Percentiles rank a stretch among this genome's conserved stretches.
Conservation (phyloP, 495 filamentous ascomycete genomes). For the Trichoderma virens region DNA sequence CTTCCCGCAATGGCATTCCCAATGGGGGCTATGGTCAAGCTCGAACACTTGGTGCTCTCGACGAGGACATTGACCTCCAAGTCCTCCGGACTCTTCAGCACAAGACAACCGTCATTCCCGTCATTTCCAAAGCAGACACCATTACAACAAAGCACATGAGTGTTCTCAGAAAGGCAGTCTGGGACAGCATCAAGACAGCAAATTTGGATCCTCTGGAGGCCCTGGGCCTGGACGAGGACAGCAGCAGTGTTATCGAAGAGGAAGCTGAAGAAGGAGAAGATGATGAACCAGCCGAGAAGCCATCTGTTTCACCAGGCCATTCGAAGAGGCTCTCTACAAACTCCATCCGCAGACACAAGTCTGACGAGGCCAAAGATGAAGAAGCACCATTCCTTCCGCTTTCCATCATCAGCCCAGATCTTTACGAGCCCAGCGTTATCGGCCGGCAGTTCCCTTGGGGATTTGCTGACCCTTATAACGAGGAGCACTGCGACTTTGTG, state of each 20-base stretch:
- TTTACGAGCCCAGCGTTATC: conserved; percentile 68
- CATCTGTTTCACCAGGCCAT: conserved; percentile 26
- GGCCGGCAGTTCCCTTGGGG: conserved; percentile 94
- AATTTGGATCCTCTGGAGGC: conserved; percentile 86
- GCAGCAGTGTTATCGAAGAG: conserved; percentile 44
- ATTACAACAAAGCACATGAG: conserved; percentile 89
- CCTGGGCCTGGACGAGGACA: conserved; percentile 68
- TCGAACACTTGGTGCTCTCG: conserved; percentile 59
- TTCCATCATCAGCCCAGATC: conserved; percentile 89
- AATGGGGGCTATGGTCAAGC: conserved; percentile 34
- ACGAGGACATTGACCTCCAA: conserved; percentile 85
- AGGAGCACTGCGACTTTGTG: conserved; percentile 90
- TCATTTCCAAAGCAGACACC: conserved; percentile 95
- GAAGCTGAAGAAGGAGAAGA: conserved; percentile 19
- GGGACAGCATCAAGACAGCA: conserved; percentile 74
- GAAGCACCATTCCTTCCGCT: conserved; percentile 64
- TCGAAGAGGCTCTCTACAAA: conserved; percentile 41
- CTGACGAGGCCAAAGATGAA: conserved; percentile 25
- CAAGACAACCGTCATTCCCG: conserved; percentile 92
- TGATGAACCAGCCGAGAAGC: conserved; percentile 22
- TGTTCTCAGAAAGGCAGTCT: conserved; percentile 86
- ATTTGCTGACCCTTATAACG: conserved; percentile 85
- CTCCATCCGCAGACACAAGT: conserved; percentile 38
- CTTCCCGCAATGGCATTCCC: conserved; percentile 44
- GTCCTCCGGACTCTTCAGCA: conserved; percentile 81